These are phyloP conservation scores for Erythrobasidium hasegawianum DNA, from an alignment of 1,284 basidiomycete species.

Conservation along the genomic window DNA sequence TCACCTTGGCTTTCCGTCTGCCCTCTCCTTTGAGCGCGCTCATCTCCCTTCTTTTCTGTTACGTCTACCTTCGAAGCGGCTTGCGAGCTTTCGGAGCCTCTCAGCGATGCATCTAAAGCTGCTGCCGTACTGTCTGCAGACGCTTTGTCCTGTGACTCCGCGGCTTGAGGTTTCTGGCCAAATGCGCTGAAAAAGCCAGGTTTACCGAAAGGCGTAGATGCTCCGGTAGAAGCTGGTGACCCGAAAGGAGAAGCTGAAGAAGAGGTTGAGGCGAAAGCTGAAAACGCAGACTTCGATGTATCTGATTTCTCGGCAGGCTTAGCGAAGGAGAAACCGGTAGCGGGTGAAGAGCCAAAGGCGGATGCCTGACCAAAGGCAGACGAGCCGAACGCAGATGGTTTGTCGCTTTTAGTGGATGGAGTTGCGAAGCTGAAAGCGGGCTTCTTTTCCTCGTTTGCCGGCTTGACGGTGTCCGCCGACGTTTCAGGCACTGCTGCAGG, in stretches of 20 bases:
- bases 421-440: conserved; percentile 13
- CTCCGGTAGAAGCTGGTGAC: not conserved
- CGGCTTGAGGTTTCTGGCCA: not conserved
- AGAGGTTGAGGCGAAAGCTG: conserved; percentile 7
- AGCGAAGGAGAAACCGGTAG: conserved; percentile 33
- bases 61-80: not conserved
- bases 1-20: not conserved
- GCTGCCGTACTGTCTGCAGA: not conserved
- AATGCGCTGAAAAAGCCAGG: conserved; percentile 15
- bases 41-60: not conserved
- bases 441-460: not conserved
- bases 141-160: not conserved
- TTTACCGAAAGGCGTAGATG: conserved; percentile 16
- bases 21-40: not conserved
- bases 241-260: not conserved
- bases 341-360: conserved; percentile 2
- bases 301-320: conserved; percentile 10
- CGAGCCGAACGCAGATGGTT: conserved; percentile 15
- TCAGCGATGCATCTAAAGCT: not conserved
- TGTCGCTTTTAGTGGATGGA: not conserved
- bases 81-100: too few species aligned
- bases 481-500: not conserved
- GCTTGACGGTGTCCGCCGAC: not conserved
- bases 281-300: conserved; percentile 15
- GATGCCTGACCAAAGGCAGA: conserved; percentile 16